Evolutionary conservation across 2,329 filamentous ascomycete genomes (phyloP), one percentile per base, ranked within the genome.

Genomic region (Diaporthe sp.): DNA sequence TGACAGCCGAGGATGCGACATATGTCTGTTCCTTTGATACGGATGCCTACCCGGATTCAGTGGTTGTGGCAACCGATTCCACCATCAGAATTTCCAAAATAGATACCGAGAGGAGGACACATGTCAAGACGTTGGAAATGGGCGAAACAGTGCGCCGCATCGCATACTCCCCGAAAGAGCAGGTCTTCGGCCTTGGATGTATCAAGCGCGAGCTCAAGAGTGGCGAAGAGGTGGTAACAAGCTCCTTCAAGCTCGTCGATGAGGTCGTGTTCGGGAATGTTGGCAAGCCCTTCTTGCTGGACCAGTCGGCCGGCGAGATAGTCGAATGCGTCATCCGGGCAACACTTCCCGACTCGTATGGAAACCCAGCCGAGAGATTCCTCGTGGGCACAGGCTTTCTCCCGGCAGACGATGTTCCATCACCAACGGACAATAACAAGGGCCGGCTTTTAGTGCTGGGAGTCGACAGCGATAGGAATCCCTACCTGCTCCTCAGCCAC

Each of bases 341-440:
- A 8, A 91, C 95, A 78, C 88, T 98, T 17, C 88, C 89, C 3
- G 92, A 87, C 79, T 85, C 85, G 4, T 86, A 85, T 57, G 92
- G 91, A 13, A 86, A 88, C 39, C 82, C 84, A 7, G 89, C 89
- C 0, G 96, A 98, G 82, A 89, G 95, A 57, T 98, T 98, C 81
- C 87, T 98, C n/a, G 91, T 98, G 9, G 97, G 97, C 9, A 98
- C 97, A 0, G 94, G 94, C 73, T 96, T 94, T 79, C 82, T 96
- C 58, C 87, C 88, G 10, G 92, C 94, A 61, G 90, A 91, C 12
- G 87, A 89, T 13, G 85, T 85, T 3, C 84, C 69, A 5, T 75
- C 78, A 37, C 46, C 76, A 74, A n/a, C 67, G 75, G 74, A 88
- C 25, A 86, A 88, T 19, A 87, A 88, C n/a, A 88, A 91, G 51